phyloP scores from a whole-genome alignment of 805 yeast genomes.

The Candida andamanensis region DNA sequence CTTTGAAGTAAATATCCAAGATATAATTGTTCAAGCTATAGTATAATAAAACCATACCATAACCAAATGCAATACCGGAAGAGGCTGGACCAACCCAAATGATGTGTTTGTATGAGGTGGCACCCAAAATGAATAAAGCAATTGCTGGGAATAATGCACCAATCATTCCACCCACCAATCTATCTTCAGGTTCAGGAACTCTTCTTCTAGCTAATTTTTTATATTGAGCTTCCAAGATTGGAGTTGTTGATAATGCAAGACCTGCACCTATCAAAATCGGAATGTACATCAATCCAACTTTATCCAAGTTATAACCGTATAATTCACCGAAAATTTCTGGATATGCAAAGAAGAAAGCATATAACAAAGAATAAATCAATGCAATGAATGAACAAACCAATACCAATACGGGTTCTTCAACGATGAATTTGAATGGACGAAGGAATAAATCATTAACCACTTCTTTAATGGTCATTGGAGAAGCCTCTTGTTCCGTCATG shows the following conservation, averaged over 20 bases:
- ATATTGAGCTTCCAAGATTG: slow-evolving; percentile 63
- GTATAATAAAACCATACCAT: slow-evolving; percentile 57
- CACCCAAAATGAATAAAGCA: slow-evolving; percentile 75
- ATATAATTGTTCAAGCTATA: slow-evolving; percentile 71
- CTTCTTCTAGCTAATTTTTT: slow-evolving; percentile 46
- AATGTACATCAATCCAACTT: slow-evolving; percentile 80
- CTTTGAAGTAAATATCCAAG: slow-evolving; percentile 75
- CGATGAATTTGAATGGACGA: slow-evolving; percentile 73
- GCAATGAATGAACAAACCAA: slow-evolving; percentile 83
- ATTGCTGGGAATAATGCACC: slow-evolving; percentile 82
- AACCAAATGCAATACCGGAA: slow-evolving; percentile 55
- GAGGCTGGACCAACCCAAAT: slow-evolving; percentile 65
- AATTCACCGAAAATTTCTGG: slow-evolving; percentile 81
- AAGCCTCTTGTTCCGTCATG: slow-evolving; percentile 91
- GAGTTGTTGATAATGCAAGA: slow-evolving; percentile 70
- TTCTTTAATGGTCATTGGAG: slow-evolving; percentile 64
- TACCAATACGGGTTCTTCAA: slow-evolving; percentile 81
- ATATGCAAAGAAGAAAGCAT: slow-evolving; percentile 93
- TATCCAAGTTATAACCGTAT: slow-evolving; percentile 72
- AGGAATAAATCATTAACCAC: slow-evolving; percentile 65
- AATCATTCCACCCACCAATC: slow-evolving; percentile 74
- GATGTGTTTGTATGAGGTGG: slow-evolving; percentile 63
- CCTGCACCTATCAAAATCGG: slow-evolving; percentile 87
- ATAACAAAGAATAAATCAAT: slow-evolving; percentile 81
- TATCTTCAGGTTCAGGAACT: slow-evolving; percentile 72